phyloP scores from a whole-genome alignment of 2,329 filamentous ascomycete genomes.

The Aspergillus sp. region DNA sequence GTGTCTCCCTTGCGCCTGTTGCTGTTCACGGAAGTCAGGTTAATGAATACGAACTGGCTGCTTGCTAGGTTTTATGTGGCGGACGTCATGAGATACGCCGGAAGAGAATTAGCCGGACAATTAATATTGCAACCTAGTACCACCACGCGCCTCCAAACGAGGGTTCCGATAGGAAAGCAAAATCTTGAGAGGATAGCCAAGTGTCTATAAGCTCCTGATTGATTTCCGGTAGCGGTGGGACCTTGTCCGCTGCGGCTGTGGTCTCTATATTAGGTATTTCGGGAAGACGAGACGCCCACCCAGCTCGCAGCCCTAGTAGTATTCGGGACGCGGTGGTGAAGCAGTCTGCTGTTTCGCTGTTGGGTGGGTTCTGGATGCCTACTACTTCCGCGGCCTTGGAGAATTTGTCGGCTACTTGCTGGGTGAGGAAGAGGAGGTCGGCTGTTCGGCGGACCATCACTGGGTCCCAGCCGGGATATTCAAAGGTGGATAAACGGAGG shows the following conservation, averaged over 20 bases:
- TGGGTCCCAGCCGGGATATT: constrained; percentile 46
- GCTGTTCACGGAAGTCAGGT: no score
- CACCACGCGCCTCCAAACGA: not conserved
- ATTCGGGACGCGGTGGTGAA: not conserved
- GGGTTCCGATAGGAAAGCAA: constrained; percentile 1
- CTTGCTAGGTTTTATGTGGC: no score
- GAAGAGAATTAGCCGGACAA: no score
- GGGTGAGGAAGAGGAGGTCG: constrained; percentile 38
- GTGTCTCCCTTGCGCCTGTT: no score
- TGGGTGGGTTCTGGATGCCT: not conserved
- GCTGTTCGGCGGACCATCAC: constrained; percentile 36
- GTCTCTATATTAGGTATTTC: not conserved
- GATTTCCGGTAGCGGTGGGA: not conserved
- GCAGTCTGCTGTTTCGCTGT: not conserved
- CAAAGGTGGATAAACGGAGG: constrained; percentile 42
- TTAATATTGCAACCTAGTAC: not conserved
- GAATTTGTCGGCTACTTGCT: constrained; percentile 21
- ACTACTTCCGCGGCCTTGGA: not conserved
- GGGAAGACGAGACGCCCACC: not conserved
- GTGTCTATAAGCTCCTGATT: constrained; percentile 6
- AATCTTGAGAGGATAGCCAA: constrained; percentile 4
- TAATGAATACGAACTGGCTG: no score
- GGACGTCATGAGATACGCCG: no score
- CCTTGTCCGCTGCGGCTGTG: not conserved
- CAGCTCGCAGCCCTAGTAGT: not conserved